Evolutionary conservation across 495 filamentous ascomycete species (phyloP), one percentile per base, ranked within the genome.

Genomic region (Talaromyces ruber): DNA sequence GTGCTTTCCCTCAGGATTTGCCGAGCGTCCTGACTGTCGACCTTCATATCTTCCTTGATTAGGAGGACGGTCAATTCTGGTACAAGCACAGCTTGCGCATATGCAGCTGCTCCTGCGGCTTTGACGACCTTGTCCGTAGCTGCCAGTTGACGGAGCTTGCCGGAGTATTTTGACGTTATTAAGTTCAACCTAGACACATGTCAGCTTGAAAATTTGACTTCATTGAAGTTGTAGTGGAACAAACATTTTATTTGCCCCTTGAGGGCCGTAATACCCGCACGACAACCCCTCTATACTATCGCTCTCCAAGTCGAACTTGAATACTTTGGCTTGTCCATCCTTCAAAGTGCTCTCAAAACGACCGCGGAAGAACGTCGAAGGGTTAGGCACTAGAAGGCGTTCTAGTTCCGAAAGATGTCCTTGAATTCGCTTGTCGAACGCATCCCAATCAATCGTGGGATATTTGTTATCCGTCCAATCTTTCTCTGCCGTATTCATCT

Each of bases 221-320:
- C 30, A 43, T 2, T 54, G 14, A 63, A 54, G 14, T 51, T 32
- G 16, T 30, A 61, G 24, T 11, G 47, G 26, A 37, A 52, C 53
- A 22, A 61, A 87, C 84, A 90, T 82, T 59, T 82, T 81, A 24
- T 81, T 79, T 21, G 89, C 78, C 0, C 94, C 94, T 58, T 88
- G 81, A 1, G 87, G 81, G 1, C 94, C 94, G 71, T 97, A 98
- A 70, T 98, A 98, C 0, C 94, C 94, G 28, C 86, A 86, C 3
- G 74, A 83, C 50, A 83, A 78, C 6, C 60, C 71, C 63, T 77
- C 78, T 43, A 77, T 58, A 3, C 69, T 70, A 59, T 78, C 71
- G 26, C 67, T 69, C 51, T 63, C 54, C 25, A 79, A 47, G 3
- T 76, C 83, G 63, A 85, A 79, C 37, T 82, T 72, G 53, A 87